Evolutionary conservation across 2,329 filamentous ascomycete genomes (phyloP).

Genomic region (Alternaria arborescens): DNA sequence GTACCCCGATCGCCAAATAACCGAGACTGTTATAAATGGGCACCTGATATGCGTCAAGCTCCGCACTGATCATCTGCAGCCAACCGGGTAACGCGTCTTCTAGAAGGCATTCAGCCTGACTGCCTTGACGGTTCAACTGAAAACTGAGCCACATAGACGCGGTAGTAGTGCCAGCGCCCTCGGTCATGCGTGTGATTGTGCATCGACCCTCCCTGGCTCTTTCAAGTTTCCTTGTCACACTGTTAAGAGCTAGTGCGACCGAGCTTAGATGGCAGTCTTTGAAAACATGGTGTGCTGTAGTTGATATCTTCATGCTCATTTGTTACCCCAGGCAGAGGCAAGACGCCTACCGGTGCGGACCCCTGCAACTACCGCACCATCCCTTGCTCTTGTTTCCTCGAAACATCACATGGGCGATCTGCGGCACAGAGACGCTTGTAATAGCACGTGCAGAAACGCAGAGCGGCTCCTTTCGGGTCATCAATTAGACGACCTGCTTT

Average conservation of each 20-base stretch:
- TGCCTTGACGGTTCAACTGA: conserved; percentile 23
- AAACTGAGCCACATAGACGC: conserved; percentile 17
- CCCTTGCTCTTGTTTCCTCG: conserved; percentile 22
- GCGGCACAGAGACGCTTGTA: conserved; percentile 36
- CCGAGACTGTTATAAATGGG: conserved; percentile 44
- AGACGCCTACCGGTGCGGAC: conserved; percentile 27
- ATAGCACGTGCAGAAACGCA: conserved; percentile 39
- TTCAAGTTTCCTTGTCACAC: background rate
- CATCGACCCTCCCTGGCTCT: background rate
- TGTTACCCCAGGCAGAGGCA: conserved; percentile 32
- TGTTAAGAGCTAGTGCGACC: background rate
- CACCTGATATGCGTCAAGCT: conserved; percentile 41
- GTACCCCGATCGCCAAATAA: conserved; percentile 45
- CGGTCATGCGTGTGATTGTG: conserved; percentile 7
- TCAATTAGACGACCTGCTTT: conserved; percentile 5
- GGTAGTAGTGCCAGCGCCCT: background rate
- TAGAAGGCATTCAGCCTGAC: conserved; percentile 37
- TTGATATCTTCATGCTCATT: conserved; percentile 31
- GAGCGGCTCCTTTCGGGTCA: conserved; percentile 39
- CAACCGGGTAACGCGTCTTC: conserved; percentile 35
- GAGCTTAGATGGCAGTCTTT: conserved; percentile 6
- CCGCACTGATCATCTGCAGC: conserved; percentile 34
- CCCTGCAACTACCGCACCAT: conserved; percentile 17
- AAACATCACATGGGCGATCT: conserved; percentile 29
- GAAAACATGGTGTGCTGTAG: conserved; percentile 17